Evolutionary conservation across 495 filamentous ascomycete genomes (phyloP).

Genomic region (Trichoderma asperelloides): DNA sequence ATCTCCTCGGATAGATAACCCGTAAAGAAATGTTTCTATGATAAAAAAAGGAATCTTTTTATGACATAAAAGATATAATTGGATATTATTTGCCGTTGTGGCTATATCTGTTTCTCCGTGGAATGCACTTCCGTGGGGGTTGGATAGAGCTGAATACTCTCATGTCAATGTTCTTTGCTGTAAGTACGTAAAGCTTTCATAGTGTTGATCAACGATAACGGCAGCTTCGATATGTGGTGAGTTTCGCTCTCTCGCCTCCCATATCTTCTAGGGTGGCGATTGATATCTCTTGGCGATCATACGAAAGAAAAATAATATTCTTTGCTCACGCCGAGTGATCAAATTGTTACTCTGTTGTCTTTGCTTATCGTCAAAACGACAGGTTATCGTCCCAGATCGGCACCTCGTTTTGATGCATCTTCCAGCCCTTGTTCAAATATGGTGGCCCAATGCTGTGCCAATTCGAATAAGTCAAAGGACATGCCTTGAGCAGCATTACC

Average conservation of each 20-base stretch:
- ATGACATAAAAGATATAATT: background rate
- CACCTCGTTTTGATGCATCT: background rate
- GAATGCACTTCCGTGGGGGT: background rate
- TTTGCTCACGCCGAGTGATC: background rate
- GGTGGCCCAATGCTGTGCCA: constrained; percentile 25
- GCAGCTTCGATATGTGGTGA: background rate
- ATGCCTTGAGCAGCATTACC: background rate
- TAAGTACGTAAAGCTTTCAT: background rate
- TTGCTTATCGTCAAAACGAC: background rate
- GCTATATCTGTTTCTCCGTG: background rate
- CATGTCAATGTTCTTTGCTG: background rate
- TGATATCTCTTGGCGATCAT: background rate
- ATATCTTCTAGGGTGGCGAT: background rate
- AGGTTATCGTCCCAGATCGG: background rate
- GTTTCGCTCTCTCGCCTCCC: background rate
- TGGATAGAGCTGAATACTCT: background rate
- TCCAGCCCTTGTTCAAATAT: constrained; percentile 7
- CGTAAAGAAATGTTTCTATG: background rate
- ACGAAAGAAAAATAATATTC: background rate
- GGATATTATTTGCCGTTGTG: background rate
- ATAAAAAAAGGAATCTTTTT: background rate
- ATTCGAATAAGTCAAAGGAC: constrained; percentile 49
- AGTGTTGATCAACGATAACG: background rate
- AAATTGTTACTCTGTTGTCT: background rate
- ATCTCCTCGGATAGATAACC: background rate